Evolutionary conservation across 805 yeast genomes (phyloP), one percentile per base, ranked within the genome.

Genomic region (Cyberlindnera xishuangbannaensis): DNA sequence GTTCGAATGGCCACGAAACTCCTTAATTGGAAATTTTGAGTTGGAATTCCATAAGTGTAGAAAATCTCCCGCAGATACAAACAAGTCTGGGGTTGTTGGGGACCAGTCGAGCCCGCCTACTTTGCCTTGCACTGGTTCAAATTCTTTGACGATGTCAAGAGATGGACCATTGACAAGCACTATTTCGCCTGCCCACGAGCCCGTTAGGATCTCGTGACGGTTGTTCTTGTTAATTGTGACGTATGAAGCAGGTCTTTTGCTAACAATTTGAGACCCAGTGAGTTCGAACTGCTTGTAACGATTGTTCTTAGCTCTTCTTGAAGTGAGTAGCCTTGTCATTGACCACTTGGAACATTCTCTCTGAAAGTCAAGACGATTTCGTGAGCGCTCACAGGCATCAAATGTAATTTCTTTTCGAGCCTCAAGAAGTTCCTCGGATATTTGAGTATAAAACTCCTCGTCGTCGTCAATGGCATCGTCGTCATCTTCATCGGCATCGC

Each of bases 381-480:
- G 49, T 0, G 90, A 71, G 15, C 55, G 55, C 1, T 34, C 27
- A 3, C 82, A 45, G 1, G 95, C 79, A 35, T 57, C 59, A 5
- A 56, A 39, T 0, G 86, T 70, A 1, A 88, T 63, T 3, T 44
- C 39, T 23, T 58, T 53, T 32, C 97, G 65, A 0, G 75, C 67
- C 2, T 64, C 59, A 7, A 67, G 58, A 8, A 88, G 55, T 6
- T 65, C 71, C 4, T 58, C 61, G 0, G 71, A 56, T 0, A 94
- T 95, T 0, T 94, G 95, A 0, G 95, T 86, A 49, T 76, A 86
- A 50, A 82, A 87, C 39, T 86, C 95, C 31, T 80, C 94, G 11
- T 83, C 80, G 8, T 76, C 79, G 1, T 67, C 77, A 3, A 20
- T 20, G 11, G 9, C 23, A n/a, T 62, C 73, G 1, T 58, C 68